phyloP scores from a whole-genome alignment of 495 filamentous ascomycete genomes.

The Neurospora sp. region DNA sequence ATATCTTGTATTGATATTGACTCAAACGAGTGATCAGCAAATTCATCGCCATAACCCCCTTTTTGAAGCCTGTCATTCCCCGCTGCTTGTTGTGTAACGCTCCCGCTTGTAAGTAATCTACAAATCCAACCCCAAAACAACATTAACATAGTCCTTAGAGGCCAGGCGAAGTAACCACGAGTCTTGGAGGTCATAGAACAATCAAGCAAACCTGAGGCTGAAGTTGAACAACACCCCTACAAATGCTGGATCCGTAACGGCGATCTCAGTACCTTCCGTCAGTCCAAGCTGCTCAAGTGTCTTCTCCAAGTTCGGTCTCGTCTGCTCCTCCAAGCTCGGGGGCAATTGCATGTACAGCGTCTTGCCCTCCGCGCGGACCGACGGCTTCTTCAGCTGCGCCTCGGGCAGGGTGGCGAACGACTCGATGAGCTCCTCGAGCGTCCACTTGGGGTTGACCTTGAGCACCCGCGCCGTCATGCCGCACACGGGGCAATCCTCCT shows the following conservation, averaged over 20 bases:
- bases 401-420: conserved; percentile 73
- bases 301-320: conserved; percentile 67
- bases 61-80: background rate
- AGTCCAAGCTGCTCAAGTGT: conserved; percentile 47
- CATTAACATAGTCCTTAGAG: background rate
- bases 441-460: conserved; percentile 56
- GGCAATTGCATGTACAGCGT: conserved; percentile 87
- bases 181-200: background rate
- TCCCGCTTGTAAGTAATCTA: background rate
- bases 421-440: conserved; percentile 78
- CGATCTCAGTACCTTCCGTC: conserved; percentile 46
- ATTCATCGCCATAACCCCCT: background rate
- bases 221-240: conserved; percentile 60
- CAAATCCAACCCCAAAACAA: background rate
- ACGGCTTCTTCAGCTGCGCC: conserved; percentile 83
- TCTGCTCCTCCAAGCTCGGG: conserved; percentile 68
- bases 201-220: conserved; percentile 36
- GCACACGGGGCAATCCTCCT: conserved; percentile 90
- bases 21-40: background rate
- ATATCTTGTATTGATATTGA: background rate
- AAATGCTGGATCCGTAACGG: conserved; percentile 75
- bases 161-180: background rate
- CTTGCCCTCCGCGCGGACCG: conserved; percentile 66
- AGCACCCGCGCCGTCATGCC: conserved; percentile 69
- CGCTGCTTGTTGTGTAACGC: background rate